phyloP scores from a whole-genome alignment of 2,329 filamentous ascomycete species.

The Knoxdaviesia proteae region DNA sequence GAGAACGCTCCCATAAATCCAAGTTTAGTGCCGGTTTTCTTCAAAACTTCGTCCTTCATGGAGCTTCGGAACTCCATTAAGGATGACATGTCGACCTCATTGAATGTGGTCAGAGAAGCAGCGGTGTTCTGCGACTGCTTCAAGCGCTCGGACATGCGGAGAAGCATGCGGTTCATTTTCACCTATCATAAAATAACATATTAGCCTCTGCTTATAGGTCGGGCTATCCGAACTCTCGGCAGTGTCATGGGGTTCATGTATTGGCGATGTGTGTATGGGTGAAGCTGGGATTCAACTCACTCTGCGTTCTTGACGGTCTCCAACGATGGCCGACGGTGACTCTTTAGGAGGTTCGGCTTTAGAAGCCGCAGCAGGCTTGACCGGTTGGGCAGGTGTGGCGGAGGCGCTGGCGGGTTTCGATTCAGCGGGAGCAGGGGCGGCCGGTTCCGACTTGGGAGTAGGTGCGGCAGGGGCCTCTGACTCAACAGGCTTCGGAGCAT shows the following conservation, averaged over 20 bases:
- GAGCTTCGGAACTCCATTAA: constrained; percentile 93
- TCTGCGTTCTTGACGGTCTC: constrained; percentile 69
- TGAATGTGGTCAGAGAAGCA: constrained; percentile 92
- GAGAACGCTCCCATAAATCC: constrained; percentile 99
- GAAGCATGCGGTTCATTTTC: constrained; percentile 99
- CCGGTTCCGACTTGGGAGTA: neutral
- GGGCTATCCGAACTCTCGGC: too few species aligned
- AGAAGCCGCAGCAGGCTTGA: constrained; percentile 6
- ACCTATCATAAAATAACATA: constrained; percentile 30
- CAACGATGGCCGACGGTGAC: constrained; percentile 23
- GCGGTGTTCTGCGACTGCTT: constrained; percentile 99
- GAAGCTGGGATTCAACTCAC: constrained; percentile 27
- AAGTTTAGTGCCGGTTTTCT: constrained; percentile 92
- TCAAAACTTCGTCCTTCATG: constrained; percentile 90
- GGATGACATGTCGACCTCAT: constrained; percentile 97
- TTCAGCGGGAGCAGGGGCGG: constrained; percentile 8
- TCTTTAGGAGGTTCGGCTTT: constrained; percentile 5
- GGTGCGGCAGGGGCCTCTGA: neutral
- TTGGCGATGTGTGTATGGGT: neutral
- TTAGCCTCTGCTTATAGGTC: neutral
- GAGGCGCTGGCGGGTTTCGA: constrained; percentile 4
- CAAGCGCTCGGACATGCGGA: constrained; percentile 87
- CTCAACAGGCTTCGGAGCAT: too few species aligned
- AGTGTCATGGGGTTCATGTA: too few species aligned
- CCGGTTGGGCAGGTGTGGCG: constrained; percentile 1